Evolutionary conservation across 2,329 filamentous ascomycete genomes (phyloP).

Genomic region (Thielaviopsis ethacetica): DNA sequence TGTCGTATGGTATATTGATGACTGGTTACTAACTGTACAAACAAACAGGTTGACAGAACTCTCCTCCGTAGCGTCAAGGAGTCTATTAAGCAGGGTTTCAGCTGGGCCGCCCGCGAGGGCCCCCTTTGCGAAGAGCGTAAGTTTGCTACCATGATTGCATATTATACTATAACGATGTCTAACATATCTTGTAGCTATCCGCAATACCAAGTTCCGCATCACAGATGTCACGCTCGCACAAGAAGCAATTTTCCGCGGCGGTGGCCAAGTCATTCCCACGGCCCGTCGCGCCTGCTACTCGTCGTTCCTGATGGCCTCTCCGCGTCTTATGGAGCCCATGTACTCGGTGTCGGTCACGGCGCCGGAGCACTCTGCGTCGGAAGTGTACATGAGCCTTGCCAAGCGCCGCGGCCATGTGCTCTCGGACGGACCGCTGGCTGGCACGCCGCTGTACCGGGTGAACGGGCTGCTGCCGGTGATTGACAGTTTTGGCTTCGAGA

Average conservation of each 20-base stretch:
- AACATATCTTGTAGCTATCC: slow-evolving; percentile 51
- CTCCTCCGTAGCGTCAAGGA: slow-evolving; percentile 75
- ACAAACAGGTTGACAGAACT: slow-evolving; percentile 70
- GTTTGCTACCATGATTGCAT: slow-evolving; percentile 21
- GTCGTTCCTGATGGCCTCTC: slow-evolving; percentile 92
- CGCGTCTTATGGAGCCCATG: slow-evolving; percentile 89
- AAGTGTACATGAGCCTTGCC: slow-evolving; percentile 82
- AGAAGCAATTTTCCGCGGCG: slow-evolving; percentile 87
- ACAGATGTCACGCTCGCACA: slow-evolving; percentile 76
- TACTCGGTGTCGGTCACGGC: slow-evolving; percentile 89
- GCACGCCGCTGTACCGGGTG: slow-evolving; percentile 84
- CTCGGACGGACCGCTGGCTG: slow-evolving; percentile 83
- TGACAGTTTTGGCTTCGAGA: slow-evolving; percentile 96
- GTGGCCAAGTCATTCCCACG: slow-evolving; percentile 94
- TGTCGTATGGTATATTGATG: background rate
- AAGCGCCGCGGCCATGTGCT: slow-evolving; percentile 82
- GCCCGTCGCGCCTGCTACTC: slow-evolving; percentile 85
- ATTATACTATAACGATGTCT: background rate
- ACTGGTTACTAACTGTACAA: slow-evolving; percentile 10
- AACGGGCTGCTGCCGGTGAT: slow-evolving; percentile 88
- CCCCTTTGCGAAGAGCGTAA: slow-evolving; percentile 93
- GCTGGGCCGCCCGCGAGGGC: slow-evolving; percentile 89
- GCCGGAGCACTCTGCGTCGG: slow-evolving; percentile 72
- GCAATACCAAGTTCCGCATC: slow-evolving; percentile 94
- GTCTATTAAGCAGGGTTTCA: slow-evolving; percentile 88